These are phyloP conservation scores for Colletotrichum orchidophilum DNA, from an alignment of 2,329 filamentous ascomycete genomes.

Conservation along the genomic window DNA sequence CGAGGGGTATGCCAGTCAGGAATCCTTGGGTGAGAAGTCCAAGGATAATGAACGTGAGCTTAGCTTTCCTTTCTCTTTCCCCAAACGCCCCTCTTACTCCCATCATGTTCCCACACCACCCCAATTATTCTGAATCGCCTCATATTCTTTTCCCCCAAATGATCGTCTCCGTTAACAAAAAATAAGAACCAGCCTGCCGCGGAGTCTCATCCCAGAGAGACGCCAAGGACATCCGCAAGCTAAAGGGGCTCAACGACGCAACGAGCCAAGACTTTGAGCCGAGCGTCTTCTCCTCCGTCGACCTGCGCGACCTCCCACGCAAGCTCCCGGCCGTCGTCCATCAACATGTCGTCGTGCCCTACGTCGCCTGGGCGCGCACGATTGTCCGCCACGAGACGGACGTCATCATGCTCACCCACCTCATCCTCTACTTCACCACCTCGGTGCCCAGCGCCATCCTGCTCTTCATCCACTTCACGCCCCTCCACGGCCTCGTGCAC, in stretches of 20 bases:
- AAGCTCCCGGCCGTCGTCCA: constrained; percentile 41
- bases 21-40: constrained; percentile 5
- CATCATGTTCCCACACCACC: neutral
- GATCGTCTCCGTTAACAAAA: neutral
- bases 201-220: constrained; percentile 7
- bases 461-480: constrained; percentile 74
- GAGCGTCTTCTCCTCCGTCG: constrained; percentile 53
- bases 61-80: neutral
- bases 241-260: constrained; percentile 55
- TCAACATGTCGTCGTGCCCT: constrained; percentile 55
- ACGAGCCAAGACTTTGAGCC: constrained; percentile 53
- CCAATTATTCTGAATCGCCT: neutral
- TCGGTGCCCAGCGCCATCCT: constrained; percentile 74
- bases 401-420: constrained; percentile 81
- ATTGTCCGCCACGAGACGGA: constrained; percentile 75
- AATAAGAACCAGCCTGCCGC: neutral
- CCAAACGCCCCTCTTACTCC: neutral
- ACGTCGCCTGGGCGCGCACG: constrained; percentile 62
- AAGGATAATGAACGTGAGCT: neutral
- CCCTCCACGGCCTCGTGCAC: constrained; percentile 73
- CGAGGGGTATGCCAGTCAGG: constrained; percentile 7
- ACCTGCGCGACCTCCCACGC: constrained; percentile 46
- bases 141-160: neutral
- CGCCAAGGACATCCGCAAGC: constrained; percentile 40
- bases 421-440: constrained; percentile 76